Percentiles rank a stretch among this genome's conserved stretches.
These are phyloP conservation scores for Calocybe cyanea DNA, from an alignment of 768 basidiomycete species.

Conservation along the genomic window DNA sequence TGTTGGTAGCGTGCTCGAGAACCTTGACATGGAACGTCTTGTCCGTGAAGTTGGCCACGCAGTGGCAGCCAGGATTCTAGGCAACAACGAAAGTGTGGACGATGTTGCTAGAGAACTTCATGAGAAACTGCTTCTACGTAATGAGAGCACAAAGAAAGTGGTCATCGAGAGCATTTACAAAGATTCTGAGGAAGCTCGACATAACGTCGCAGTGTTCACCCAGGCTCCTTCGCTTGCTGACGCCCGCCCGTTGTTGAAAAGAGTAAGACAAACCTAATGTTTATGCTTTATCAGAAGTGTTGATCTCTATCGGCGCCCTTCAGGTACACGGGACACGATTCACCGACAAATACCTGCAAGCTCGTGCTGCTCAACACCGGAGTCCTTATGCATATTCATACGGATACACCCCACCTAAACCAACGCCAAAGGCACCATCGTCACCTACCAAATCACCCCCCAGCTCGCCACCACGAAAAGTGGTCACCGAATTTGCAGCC, in stretches of 20 bases:
- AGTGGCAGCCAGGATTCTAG: slow-evolving; percentile 87
- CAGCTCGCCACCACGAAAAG: slow-evolving; percentile 78
- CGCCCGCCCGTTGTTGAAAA: slow-evolving; percentile 74
- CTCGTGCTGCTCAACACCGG: slow-evolving; percentile 56
- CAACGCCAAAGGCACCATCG: slow-evolving; percentile 37
- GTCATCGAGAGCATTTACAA: slow-evolving; percentile 96
- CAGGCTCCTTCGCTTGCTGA: slow-evolving; percentile 65
- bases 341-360: slow-evolving; percentile 91
- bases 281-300: too few species aligned
- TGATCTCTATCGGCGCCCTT: not conserved
- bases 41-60: slow-evolving; percentile 93
- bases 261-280: slow-evolving; percentile 47
- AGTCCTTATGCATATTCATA: slow-evolving; percentile 51
- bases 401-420: slow-evolving; percentile 41
- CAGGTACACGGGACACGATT: slow-evolving; percentile 94
- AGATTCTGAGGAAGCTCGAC: slow-evolving; percentile 81
- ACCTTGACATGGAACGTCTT: slow-evolving; percentile 96
- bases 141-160: slow-evolving; percentile 96
- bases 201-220: slow-evolving; percentile 87
- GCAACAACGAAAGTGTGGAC: slow-evolving; percentile 93
- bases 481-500: slow-evolving; percentile 84
- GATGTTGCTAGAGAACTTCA: slow-evolving; percentile 94
- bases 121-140: slow-evolving; percentile 83
- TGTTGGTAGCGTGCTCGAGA: slow-evolving; percentile 94
- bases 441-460: slow-evolving; percentile 38